These are phyloP conservation scores for Ceratocystis variospora DNA, from an alignment of 2,329 filamentous ascomycete genomes.

Conservation along the genomic window DNA sequence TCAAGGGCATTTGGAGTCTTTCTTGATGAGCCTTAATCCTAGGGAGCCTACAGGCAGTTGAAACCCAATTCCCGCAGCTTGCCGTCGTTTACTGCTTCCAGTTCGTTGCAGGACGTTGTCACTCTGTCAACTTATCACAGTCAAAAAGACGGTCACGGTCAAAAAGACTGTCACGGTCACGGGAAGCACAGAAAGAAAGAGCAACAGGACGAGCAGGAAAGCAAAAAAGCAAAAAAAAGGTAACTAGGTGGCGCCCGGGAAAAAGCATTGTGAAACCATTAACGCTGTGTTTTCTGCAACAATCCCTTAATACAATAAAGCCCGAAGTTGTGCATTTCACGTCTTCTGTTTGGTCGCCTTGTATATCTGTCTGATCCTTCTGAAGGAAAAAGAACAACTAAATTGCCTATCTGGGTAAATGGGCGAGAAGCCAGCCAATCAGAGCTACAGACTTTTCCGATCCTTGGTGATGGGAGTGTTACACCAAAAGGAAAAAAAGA, in stretches of 20 bases:
- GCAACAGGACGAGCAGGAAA: neutral
- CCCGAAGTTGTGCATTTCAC: neutral
- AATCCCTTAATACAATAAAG: conserved; percentile 7
- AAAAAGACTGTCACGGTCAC: neutral
- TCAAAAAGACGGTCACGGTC: neutral
- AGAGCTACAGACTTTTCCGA: neutral
- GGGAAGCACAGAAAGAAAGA: neutral
- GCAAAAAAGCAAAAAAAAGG: neutral
- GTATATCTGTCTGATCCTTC: neutral
- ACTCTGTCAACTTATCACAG: neutral
- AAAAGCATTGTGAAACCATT: conserved; percentile 5
- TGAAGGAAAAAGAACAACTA: neutral
- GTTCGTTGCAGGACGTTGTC: neutral
- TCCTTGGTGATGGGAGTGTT: neutral
- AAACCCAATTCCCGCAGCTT: neutral
- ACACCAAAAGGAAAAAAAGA: neutral
- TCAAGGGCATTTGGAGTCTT: neutral
- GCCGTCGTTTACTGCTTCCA: neutral
- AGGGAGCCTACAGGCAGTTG: neutral
- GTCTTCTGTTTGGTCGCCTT: neutral
- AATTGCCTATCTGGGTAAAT: neutral
- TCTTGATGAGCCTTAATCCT: neutral
- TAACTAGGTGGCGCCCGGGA: neutral
- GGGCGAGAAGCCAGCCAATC: neutral
- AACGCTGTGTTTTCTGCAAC: conserved; percentile 1